A percentile compares a stretch with the other conserved stretches of the same genome.
Conservation (phyloP, 176 grass and related monocot species). For the Tillandsia leiboldiana region DNA sequence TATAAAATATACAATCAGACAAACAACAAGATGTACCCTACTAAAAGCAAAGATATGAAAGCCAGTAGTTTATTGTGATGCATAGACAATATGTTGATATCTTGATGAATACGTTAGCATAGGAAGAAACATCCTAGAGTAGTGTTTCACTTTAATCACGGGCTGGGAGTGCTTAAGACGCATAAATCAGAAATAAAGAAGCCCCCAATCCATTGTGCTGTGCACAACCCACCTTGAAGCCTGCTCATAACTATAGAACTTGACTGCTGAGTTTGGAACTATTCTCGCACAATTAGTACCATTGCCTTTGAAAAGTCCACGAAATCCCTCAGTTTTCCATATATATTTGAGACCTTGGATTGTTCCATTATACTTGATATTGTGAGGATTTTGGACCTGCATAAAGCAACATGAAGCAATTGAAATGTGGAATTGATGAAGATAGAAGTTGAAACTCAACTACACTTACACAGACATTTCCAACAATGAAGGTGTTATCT, state of each 20-base stretch:
- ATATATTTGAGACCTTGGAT: slow-evolving; percentile 94
- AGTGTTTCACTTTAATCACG: not conserved
- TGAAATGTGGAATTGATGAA: not conserved
- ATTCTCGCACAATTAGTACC: slow-evolving; percentile 98
- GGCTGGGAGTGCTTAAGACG: too few species aligned
- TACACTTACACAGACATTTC: not conserved
- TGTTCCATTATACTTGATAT: slow-evolving; percentile 95
- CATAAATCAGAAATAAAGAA: slow-evolving; percentile 1
- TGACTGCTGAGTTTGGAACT: slow-evolving; percentile 94
- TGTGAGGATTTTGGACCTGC: slow-evolving; percentile 97
- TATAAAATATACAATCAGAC: too few species aligned
- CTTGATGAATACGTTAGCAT: too few species aligned
- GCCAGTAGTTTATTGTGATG: too few species aligned
- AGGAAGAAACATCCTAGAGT: too few species aligned
- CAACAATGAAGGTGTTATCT: not conserved
- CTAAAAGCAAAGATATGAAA: too few species aligned
- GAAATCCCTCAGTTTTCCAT: slow-evolving; percentile 83
- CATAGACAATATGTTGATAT: too few species aligned
- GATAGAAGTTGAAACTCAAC: not conserved
- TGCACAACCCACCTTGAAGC: slow-evolving; percentile 50
- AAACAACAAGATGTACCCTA: too few species aligned
- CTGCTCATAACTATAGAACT: slow-evolving; percentile 99
- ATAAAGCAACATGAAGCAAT: slow-evolving; percentile 6
- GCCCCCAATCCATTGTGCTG: not conserved
- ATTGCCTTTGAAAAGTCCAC: slow-evolving; percentile 96